Conservation (phyloP, 805 yeast genomes). For the Candida ortonii region DNA sequence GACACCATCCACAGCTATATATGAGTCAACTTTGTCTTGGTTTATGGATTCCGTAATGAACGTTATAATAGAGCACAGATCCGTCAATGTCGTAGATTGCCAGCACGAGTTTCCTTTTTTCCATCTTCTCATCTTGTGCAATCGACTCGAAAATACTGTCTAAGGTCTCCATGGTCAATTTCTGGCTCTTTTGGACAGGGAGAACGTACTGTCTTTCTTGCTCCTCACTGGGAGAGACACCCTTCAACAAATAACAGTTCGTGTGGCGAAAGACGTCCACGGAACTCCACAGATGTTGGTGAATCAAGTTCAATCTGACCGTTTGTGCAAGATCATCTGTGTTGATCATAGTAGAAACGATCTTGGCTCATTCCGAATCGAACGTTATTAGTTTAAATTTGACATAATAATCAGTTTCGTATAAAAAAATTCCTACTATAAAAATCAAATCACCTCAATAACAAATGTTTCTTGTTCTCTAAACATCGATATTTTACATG, state of each 20-base stretch:
- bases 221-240: conserved; percentile 30
- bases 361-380: too few species aligned
- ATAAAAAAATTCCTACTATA: too few species aligned
- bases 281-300: conserved; percentile 44
- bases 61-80: conserved; percentile 65
- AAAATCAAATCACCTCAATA: too few species aligned
- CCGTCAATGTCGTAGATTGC: conserved; percentile 65
- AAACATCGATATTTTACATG: too few species aligned
- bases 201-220: conserved; percentile 36
- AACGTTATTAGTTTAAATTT: too few species aligned
- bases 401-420: too few species aligned
- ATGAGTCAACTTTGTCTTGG: conserved; percentile 39
- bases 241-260: conserved; percentile 25
- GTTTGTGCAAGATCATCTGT: conserved; percentile 27
- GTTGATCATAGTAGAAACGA: conserved; percentile 14
- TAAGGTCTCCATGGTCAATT: conserved; percentile 38
- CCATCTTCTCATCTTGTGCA: too few species aligned
- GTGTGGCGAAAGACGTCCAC: conserved; percentile 27
- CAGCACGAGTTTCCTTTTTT: conserved; percentile 43
- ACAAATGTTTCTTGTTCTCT: too few species aligned
- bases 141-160: conserved; percentile 38
- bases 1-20: conserved; percentile 3
- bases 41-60: conserved; percentile 62
- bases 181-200: conserved; percentile 31
- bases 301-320: conserved; percentile 41